These are phyloP conservation scores for Cyclostephanos invisitatus DNA, from an alignment of 108 stramenopile species.

Conservation along the genomic window DNA sequence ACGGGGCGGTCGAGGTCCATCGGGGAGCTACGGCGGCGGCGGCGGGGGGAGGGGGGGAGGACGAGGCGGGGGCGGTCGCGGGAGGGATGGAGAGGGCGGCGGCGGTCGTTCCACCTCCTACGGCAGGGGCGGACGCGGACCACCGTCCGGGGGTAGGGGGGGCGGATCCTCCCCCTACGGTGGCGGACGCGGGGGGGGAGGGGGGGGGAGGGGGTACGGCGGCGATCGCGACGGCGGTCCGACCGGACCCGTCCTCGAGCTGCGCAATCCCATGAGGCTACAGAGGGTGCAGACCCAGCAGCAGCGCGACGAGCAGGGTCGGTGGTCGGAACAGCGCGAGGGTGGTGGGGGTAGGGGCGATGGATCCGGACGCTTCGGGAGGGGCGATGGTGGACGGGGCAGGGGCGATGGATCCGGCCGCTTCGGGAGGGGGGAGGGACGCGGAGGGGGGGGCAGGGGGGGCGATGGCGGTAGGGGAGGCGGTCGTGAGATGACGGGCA, in stretches of 20 bases:
- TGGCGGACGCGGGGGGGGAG: constrained; percentile 17
- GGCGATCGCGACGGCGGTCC: constrained; percentile 44
- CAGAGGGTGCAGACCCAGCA: constrained; percentile 45
- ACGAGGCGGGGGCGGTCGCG: not conserved
- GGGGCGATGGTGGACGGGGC: not conserved
- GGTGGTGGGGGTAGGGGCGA: not conserved
- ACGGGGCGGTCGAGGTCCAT: not conserved
- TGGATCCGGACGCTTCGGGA: not conserved
- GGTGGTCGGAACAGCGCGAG: not conserved
- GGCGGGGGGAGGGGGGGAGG: not conserved
- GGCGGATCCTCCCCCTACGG: not conserved
- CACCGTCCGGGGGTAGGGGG: not conserved
- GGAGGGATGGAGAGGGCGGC: not conserved
- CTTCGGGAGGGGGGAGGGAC: not conserved
- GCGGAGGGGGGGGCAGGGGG: not conserved
- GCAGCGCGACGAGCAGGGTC: not conserved
- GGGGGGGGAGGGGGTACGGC: constrained; percentile 36
- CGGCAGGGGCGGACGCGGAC: not conserved
- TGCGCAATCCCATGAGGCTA: constrained; percentile 75
- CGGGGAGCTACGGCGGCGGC: not conserved
- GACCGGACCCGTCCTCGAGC: constrained; percentile 62
- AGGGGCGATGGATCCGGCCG: not conserved
- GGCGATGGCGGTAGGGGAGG: constrained; percentile 18
- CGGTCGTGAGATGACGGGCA: constrained; percentile 7
- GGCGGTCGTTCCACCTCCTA: not conserved